Base-by-base conservation (phyloP, 176 grass and related monocot genomes). In the Phoenix dactylifera region DNA sequence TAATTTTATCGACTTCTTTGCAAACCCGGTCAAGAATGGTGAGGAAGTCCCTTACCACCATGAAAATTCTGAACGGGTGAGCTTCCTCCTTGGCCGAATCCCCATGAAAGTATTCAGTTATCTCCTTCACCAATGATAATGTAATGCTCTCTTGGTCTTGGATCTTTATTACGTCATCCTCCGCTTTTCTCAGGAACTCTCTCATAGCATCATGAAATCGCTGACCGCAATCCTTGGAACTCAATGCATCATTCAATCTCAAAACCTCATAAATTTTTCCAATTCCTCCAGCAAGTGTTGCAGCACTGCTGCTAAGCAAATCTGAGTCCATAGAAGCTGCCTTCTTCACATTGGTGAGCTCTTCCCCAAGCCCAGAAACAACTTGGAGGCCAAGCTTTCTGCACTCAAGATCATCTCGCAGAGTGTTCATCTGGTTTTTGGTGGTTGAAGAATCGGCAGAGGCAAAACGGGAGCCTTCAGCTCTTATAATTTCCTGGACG, bases 331-430 rank as follows among this genome's bases (percentile, higher is more conserved):
- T 26, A 3, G 49, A 22, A 52, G 63, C 63, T 26, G 63, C 63
- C 48, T 65, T 65, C 49, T 52, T 65, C 19, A 65, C 63, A 65
- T 65, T 65, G 49, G 39, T 26, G 17, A 65, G 63, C 63, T 65
- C 63, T 26, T 15, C 63, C 16, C 49, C 15, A 2, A 65, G 24
- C 23, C 44, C 49, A 6, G 63, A 52, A 23, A 65, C 63, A 24
- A 52, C 48, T 65, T 65, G 63, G 15, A 65, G 15, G 4, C 63
- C 63, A 12, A n/a, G 63, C 51, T 65, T 52, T 14, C 63, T 51
- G 63, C 15, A 51, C 4, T 52, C 50, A 12, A 12, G 16, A n/a
- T 65, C 49, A 3, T 18, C n/a, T 64, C 29, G 29, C 29, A 64
- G 18, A 16, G 61, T 64, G n/a, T 49, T 64, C 12, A 19, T n/a